Evolutionary conservation across 2,329 filamentous ascomycete genomes (phyloP).

Genomic region (Penicillium paneum): DNA sequence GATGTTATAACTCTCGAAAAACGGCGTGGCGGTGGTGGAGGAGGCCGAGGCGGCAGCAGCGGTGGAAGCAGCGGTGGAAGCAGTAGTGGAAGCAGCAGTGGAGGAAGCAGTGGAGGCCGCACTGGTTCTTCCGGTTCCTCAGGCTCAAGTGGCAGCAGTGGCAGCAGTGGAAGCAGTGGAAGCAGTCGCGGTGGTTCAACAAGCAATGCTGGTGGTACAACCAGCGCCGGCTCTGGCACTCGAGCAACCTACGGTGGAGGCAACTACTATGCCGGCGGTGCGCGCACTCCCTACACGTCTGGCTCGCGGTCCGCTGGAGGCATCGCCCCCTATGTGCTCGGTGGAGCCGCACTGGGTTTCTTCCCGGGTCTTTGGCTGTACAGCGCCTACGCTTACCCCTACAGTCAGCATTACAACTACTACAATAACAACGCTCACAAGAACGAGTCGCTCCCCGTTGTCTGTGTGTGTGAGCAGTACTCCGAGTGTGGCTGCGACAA

Average conservation of each 20-base stretch:
- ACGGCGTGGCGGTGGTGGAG: conserved; percentile 49
- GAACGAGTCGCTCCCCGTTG: conserved; percentile 53
- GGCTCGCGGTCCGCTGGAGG: conserved; percentile 48
- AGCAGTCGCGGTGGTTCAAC: conserved; percentile 23
- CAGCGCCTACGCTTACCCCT: conserved; percentile 56
- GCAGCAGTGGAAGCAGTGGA: conserved; percentile 17
- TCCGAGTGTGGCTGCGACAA: conserved; percentile 58
- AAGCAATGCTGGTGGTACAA: conserved; percentile 33
- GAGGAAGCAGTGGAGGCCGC: conserved; percentile 22
- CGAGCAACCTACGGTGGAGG: conserved; percentile 50
- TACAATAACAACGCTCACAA: conserved; percentile 44
- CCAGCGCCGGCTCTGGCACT: conserved; percentile 16
- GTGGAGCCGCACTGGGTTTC: conserved; percentile 45
- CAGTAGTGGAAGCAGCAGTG: conserved; percentile 23
- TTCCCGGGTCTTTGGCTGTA: conserved; percentile 57
- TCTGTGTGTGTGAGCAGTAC: conserved; percentile 56
- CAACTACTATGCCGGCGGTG: conserved; percentile 55
- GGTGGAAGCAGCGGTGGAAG: conserved; percentile 13
- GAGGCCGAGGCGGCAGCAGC: conserved; percentile 35
- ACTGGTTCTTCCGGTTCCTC: conserved; percentile 15
- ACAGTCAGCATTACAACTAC: conserved; percentile 47
- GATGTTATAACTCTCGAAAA: conserved; percentile 41
- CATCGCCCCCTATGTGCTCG: conserved; percentile 50
- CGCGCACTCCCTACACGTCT: conserved; percentile 50
- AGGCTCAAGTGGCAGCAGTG: conserved; percentile 16